Evolutionary conservation across 148 eudicot genomes (phyloP), one percentile per base, ranked within the genome.

Genomic region (Amaranthus palmeri): DNA sequence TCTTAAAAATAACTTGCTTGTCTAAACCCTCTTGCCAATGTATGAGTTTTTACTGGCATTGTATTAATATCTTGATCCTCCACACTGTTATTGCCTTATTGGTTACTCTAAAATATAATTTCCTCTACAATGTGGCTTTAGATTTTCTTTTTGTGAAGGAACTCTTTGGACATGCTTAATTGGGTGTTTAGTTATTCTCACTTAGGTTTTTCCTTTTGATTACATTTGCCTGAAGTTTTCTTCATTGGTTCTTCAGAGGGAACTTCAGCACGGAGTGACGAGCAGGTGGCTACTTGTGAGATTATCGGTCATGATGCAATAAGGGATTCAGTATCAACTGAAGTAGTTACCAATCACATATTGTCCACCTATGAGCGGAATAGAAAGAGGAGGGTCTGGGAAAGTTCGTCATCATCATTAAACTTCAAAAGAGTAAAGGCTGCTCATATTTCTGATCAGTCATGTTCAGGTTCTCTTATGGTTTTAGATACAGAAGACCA

Each of bases 401-500:
- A 88, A 80, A 73, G 88, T 74, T 87, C 93, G 7, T 78, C 67
- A 45, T 88, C 90, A 46, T 90, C 96, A 40, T 73, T 92, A 65
- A 88, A 88, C 60, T 90, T 96, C 58, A 92, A 92, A 76, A 90
- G 90, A 85, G 86, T 92, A 61, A 92, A 87, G 81, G 98, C 93
- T 44, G 69, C 90, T 65, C 88, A 83, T 77, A 72, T 78, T 74
- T 56, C 59, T 72, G 88, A 80, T 68, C 77, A 71, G 56, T 77
- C 79, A 58, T 80, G 62, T 80, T 73, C 75, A 60, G 51, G 13
- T 60, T 58, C 74, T 59, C 80, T 59, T 77, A 62, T 69, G 69
- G 65, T 46, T 71, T 67, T 67, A 59, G 79, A 72, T 55, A 73
- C 74, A 49, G 74, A 80, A 69, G 79, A 51, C 59, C 71, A 61